phyloP scores from a whole-genome alignment of 1,284 basidiomycete genomes.

The Ustilago vetiveriae region DNA sequence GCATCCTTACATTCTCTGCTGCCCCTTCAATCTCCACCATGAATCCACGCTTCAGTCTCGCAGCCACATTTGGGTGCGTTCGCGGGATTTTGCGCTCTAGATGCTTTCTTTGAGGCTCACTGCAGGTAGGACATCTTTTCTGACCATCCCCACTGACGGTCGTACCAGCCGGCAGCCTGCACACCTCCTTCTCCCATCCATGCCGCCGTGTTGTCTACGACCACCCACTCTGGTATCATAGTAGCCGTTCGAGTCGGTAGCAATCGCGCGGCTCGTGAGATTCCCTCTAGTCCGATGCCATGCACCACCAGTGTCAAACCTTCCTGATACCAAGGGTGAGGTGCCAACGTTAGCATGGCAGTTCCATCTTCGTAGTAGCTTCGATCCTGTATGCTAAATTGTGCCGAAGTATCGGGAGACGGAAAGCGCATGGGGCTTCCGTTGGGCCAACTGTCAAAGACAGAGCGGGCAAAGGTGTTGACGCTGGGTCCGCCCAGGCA shows the following conservation, averaged over 20 bases:
- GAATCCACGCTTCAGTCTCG: no score
- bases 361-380: slow-evolving; percentile 33
- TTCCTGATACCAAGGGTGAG: slow-evolving; percentile 4
- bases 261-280: slow-evolving; percentile 36
- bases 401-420: slow-evolving; percentile 9
- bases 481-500: slow-evolving; percentile 34
- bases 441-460: slow-evolving; percentile 17
- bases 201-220: slow-evolving; percentile 20
- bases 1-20: no score
- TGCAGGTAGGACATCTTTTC: slow-evolving; percentile 42
- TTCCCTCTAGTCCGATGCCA: slow-evolving; percentile 27
- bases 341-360: slow-evolving; percentile 21
- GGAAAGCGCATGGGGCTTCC: slow-evolving; percentile 19
- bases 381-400: slow-evolving; percentile 37
- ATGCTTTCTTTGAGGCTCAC: not conserved
- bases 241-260: slow-evolving; percentile 49
- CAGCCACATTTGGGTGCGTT: no score
- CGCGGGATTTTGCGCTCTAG: no score
- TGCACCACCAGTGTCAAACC: slow-evolving; percentile 29
- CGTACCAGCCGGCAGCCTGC: slow-evolving; percentile 49
- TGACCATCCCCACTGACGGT: slow-evolving; percentile 38
- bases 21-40: no score
- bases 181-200: slow-evolving; percentile 43
- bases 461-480: slow-evolving; percentile 22
- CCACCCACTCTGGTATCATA: slow-evolving; percentile 50